Conservation (phyloP, 1,139 yeast species). For the Fermentozyma sake region DNA sequence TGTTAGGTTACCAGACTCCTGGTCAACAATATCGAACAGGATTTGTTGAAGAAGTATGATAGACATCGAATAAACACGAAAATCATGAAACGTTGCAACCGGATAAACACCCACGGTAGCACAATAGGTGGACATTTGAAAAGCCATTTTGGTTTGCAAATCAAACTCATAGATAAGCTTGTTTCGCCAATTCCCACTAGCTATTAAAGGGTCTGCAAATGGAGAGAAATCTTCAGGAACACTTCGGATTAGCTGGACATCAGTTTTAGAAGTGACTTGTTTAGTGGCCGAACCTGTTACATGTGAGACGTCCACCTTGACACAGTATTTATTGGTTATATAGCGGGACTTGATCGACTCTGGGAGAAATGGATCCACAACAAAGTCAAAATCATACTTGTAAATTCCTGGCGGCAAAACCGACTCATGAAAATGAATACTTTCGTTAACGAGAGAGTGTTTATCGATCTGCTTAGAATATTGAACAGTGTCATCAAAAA, state of each 20-base stretch:
- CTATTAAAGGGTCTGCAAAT: constrained; percentile 5
- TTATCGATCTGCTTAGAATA: too few relatives aligned
- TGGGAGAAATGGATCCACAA: constrained; percentile 11
- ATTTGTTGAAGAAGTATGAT: constrained; percentile 10
- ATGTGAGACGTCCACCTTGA: constrained; percentile 7
- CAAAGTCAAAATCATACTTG: constrained; percentile 13
- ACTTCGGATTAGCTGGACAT: constrained; percentile 8
- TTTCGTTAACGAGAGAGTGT: too few relatives aligned
- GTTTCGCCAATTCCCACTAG: constrained; percentile 17
- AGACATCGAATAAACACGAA: constrained; percentile 9
- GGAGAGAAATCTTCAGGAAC: constrained; percentile 6
- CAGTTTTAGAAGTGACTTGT: background rate
- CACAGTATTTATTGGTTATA: constrained; percentile 8
- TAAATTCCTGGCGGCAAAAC: constrained; percentile 10
- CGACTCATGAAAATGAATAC: too few relatives aligned
- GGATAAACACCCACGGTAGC: constrained; percentile 9
- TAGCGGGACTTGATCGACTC: constrained; percentile 8
- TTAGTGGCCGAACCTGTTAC: background rate
- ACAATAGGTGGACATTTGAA: constrained; percentile 9
- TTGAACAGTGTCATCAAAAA: too few relatives aligned
- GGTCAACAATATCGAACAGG: constrained; percentile 2
- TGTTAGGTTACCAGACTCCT: background rate
- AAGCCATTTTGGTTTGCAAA: constrained; percentile 13
- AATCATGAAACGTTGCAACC: constrained; percentile 5
- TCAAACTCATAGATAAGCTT: constrained; percentile 13